Base-by-base conservation (phyloP, 2,329 filamentous ascomycete species). In the Colletotrichum sp. region DNA sequence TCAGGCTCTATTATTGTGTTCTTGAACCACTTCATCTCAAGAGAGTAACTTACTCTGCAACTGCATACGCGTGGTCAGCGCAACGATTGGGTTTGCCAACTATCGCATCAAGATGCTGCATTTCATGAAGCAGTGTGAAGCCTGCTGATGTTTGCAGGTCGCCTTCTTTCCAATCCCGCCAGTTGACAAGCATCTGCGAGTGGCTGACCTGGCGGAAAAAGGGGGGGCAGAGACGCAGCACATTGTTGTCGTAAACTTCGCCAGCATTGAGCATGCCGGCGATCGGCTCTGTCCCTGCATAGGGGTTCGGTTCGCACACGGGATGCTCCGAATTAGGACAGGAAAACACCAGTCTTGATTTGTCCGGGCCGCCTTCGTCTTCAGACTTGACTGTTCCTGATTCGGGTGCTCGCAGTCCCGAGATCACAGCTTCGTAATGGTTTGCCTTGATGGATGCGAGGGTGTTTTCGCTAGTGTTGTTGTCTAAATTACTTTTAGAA, bases 81-180 rank as follows among this genome's bases (percentile, higher is more conserved):
- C 62, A 43, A 25, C 25, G 32, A 1, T 36, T 66, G 32, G 13
- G 30, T n/a, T 4, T 28, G 8, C 32, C 36, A 2, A 66, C 62
- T 7, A 66, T 30, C 9, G 62, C 62, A 27, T 66, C 36, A 6
- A 48, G 36, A 66, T 66, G 62, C 62, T 66, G 62, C 62, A 66
- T 66, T 13, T 66, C 62, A 28, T 66, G 62, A 27, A 66, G 36
- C 62, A 66, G 62, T 4, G 39, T 1, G 8, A 66, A 25, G 16
- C 36, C 62, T 0, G 62, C 62, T 22, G 62, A 66, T 7, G 13
- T 15, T 4, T 4, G 1, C n/a, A 52, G 0, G n/a, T 52, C 36
- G n/a, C 39, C 22, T 66, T 27, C 18, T 22, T 27, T 8, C 36
- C 36, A 16, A 13, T 39, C 15, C 0, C 36, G n/a, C 62, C 62